Evolutionary conservation across 805 yeast genomes (phyloP).

Genomic region (Maudiozyma pseudohumilis): DNA sequence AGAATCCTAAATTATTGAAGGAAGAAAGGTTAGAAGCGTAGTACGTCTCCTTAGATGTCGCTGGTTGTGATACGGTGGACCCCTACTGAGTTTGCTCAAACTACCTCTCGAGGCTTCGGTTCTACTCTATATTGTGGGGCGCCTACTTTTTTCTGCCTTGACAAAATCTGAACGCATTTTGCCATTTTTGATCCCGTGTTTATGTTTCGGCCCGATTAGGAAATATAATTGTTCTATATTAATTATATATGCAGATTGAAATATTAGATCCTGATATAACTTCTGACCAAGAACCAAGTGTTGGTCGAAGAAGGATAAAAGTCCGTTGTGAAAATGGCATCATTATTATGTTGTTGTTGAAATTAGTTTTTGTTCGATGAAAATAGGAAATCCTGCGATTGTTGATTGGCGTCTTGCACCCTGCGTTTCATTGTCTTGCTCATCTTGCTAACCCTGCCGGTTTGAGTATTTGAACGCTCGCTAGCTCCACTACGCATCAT

Average conservation of each 20-base stretch:
- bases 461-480: constrained; percentile 33
- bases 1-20: too few species aligned
- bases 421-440: constrained; percentile 52
- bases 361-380: constrained; percentile 1
- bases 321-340: too few species aligned
- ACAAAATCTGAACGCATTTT: not conserved
- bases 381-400: constrained; percentile 10
- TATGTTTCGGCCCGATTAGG: constrained; percentile 1
- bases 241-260: not conserved
- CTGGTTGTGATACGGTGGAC: too few species aligned
- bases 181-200: constrained; percentile 1
- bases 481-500: constrained; percentile 36
- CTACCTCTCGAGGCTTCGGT: too few species aligned
- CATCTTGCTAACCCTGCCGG: constrained; percentile 40
- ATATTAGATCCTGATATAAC: too few species aligned
- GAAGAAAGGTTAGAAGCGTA: too few species aligned
- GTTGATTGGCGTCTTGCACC: constrained; percentile 23
- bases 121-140: too few species aligned
- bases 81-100: too few species aligned
- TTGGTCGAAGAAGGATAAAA: too few species aligned
- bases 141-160: not conserved
- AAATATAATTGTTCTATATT: constrained; percentile 1
- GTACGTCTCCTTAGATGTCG: too few species aligned
- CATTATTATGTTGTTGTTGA: too few species aligned
- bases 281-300: not conserved